Percentiles rank a stretch among this genome's conserved stretches.
phyloP scores from a whole-genome alignment of 106 monocot species.

The Dendrobium catenatum region DNA sequence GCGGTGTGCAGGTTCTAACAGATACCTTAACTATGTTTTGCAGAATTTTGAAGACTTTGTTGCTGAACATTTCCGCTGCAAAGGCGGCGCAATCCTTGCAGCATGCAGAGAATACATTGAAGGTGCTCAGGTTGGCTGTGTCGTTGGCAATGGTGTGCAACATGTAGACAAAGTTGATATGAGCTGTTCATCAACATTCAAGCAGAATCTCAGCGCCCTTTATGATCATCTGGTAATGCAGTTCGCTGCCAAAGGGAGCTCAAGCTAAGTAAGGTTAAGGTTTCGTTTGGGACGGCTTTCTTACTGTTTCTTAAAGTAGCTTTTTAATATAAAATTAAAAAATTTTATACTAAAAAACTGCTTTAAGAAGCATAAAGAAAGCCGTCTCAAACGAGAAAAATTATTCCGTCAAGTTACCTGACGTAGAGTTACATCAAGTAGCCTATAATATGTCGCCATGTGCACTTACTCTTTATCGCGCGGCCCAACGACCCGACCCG shows the following conservation, averaged over 20 bases:
- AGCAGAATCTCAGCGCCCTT: neutral
- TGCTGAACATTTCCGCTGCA: constrained; percentile 11
- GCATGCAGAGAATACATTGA: constrained; percentile 12
- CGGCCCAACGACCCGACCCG: too few species aligned
- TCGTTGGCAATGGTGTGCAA: neutral
- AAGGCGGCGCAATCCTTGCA: constrained; percentile 4
- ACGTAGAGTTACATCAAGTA: too few species aligned
- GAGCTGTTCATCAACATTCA: neutral
- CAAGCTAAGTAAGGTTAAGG: neutral
- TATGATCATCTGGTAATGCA: constrained; percentile 12
- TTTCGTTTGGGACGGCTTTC: too few species aligned
- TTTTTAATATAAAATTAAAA: too few species aligned
- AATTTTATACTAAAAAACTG: too few species aligned
- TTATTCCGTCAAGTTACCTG: too few species aligned
- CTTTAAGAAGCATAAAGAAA: too few species aligned
- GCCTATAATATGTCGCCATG: too few species aligned
- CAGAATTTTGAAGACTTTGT: constrained; percentile 19
- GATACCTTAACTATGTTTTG: neutral
- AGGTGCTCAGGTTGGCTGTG: constrained; percentile 14
- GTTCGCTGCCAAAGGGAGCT: constrained; percentile 4
- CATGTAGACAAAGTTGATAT: constrained; percentile 8
- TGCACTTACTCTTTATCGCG: too few species aligned
- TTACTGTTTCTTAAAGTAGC: too few species aligned
- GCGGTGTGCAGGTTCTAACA: too few species aligned
- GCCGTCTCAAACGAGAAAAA: too few species aligned